phyloP scores from a whole-genome alignment of 2,329 filamentous ascomycete genomes.

The Ascochyta lentis region DNA sequence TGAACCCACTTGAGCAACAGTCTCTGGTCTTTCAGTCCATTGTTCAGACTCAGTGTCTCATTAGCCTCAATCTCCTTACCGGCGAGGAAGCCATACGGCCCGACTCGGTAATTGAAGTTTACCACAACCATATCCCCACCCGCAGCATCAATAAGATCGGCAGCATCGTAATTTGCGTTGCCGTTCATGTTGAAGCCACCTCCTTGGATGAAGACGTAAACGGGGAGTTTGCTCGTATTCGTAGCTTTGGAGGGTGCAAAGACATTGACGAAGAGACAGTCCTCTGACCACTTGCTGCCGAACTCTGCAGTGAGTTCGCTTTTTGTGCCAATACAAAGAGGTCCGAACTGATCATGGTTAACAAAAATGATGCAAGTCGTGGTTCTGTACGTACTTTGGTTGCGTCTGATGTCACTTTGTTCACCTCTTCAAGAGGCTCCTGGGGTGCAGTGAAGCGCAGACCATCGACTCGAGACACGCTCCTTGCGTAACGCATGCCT shows the following conservation, averaged over 20 bases:
- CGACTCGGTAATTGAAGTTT: conserved; percentile 52
- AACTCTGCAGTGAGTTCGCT: conserved; percentile 35
- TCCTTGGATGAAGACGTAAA: conserved; percentile 52
- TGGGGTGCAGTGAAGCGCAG: conserved; percentile 69
- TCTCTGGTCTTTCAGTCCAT: conserved; percentile 48
- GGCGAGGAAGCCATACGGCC: conserved; percentile 49
- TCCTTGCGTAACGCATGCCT: conserved; percentile 72
- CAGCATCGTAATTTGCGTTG: conserved; percentile 47
- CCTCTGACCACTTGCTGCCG: conserved; percentile 43
- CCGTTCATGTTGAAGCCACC: conserved; percentile 48
- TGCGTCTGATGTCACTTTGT: conserved; percentile 58
- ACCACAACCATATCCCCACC: conserved; percentile 45
- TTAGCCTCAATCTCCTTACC: conserved; percentile 39
- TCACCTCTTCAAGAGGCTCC: conserved; percentile 61
- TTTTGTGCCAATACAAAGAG: conserved; percentile 42
- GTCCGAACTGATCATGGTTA: conserved; percentile 35
- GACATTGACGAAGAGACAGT: conserved; percentile 51
- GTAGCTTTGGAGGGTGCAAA: conserved; percentile 47
- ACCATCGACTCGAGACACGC: conserved; percentile 39
- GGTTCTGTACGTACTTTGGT: background rate
- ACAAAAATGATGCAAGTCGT: background rate
- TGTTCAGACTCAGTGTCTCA: conserved; percentile 42
- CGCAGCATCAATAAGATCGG: conserved; percentile 41
- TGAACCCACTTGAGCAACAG: conserved; percentile 47
- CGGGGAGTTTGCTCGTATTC: conserved; percentile 41